Evolutionary conservation across 345 rosid genomes (phyloP).

Genomic region (Salix dunnii): DNA sequence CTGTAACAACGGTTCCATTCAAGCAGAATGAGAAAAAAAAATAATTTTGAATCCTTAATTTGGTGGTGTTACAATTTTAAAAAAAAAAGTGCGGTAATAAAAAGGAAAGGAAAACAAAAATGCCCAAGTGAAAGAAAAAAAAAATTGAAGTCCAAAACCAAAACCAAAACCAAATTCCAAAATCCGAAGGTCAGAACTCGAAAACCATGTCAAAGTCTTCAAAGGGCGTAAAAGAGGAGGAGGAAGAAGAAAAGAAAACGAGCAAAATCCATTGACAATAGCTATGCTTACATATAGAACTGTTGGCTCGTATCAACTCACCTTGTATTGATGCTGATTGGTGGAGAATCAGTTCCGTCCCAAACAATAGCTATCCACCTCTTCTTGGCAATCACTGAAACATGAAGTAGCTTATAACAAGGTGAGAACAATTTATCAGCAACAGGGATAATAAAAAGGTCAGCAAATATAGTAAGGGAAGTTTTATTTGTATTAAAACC

Average conservation of each 20-base stretch:
- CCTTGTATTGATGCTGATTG: constrained; percentile 39
- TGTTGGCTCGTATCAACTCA: constrained; percentile 32
- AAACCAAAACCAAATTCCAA: neutral
- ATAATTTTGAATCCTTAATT: too few species aligned
- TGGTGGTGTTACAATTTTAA: neutral
- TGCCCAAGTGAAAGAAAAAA: neutral
- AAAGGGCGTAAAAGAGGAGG: neutral
- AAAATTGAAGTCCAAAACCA: neutral
- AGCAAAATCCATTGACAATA: neutral
- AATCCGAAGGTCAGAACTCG: neutral
- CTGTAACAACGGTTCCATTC: neutral
- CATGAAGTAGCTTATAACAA: too few species aligned
- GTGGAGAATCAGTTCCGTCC: constrained; percentile 87
- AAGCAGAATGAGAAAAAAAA: neutral
- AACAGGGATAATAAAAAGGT: too few species aligned
- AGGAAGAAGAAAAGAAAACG: too few species aligned
- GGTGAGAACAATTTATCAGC: too few species aligned
- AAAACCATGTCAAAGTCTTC: neutral
- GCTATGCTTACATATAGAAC: neutral
- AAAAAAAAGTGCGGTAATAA: neutral
- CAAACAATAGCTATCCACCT: constrained; percentile 63
- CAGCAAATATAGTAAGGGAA: too few species aligned
- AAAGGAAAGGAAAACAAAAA: neutral
- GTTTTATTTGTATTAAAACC: too few species aligned
- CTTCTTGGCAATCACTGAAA: too few species aligned